A percentile compares a stretch with the other conserved stretches of the same genome.
Conservation (phyloP, 192 early-diverging fungal genomes). For the Hyaloraphidium curvatum region DNA sequence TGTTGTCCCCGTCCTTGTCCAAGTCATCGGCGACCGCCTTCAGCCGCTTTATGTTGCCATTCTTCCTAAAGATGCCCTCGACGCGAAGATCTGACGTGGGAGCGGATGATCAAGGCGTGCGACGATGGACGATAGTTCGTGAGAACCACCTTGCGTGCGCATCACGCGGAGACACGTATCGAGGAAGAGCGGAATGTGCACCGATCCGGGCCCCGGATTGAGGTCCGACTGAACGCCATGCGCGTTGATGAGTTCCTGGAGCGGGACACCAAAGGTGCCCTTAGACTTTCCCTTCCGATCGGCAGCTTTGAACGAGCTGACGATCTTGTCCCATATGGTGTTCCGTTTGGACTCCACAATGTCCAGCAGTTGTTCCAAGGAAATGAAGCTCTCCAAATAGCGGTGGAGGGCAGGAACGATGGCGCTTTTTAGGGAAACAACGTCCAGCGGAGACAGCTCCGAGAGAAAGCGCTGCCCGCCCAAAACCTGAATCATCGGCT, state of each 20-base stretch:
- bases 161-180: slow-evolving; percentile 60
- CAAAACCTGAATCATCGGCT: too few species aligned
- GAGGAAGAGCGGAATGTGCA: slow-evolving; percentile 68
- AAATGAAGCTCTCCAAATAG: slow-evolving; percentile 44
- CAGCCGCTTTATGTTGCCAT: slow-evolving; percentile 83
- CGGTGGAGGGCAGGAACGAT: too few species aligned
- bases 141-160: slow-evolving; percentile 46
- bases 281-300: slow-evolving; percentile 18
- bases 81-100: slow-evolving; percentile 42
- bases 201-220: slow-evolving; percentile 38
- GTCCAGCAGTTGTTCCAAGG: slow-evolving; percentile 52
- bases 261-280: slow-evolving; percentile 68
- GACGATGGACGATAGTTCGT: slow-evolving; percentile 1
- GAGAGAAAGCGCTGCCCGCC: slow-evolving; percentile 18
- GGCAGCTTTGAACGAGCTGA: slow-evolving; percentile 10
- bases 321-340: slow-evolving; percentile 55
- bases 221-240: slow-evolving; percentile 65
- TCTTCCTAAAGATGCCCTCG: slow-evolving; percentile 95
- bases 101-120: slow-evolving; percentile 3
- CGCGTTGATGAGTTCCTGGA: slow-evolving; percentile 65
- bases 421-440: too few species aligned
- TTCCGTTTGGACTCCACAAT: slow-evolving; percentile 52
- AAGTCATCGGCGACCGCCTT: slow-evolving; percentile 68
- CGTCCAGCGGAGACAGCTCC: slow-evolving; percentile 59
- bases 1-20: slow-evolving; percentile 57